Base-by-base conservation (phyloP, 2,329 filamentous ascomycete species). In the Karstenula rhodostoma region DNA sequence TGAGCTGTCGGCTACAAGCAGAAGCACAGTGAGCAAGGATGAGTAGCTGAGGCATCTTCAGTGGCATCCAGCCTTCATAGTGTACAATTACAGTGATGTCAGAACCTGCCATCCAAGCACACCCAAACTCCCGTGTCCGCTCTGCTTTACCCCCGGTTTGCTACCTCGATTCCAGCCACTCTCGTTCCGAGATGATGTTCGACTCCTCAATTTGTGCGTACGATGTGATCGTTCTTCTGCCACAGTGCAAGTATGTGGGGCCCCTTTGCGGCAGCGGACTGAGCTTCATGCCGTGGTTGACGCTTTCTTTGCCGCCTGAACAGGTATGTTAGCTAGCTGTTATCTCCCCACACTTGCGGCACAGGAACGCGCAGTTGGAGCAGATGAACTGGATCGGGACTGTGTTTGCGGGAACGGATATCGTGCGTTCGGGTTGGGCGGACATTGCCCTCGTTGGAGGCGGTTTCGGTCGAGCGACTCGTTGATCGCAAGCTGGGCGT, bases 231-330 rank as follows among this genome's bases (percentile, higher is more conserved):
- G 23, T 49, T 49, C 22, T 12, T 7, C 15, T 15, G 10, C 46
- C 46, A 32, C 46, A 49, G 46, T 49, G 25, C 25, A 15, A 49
- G 19, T 25, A 49, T 6, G n/a, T 27, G 46, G 32, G 46, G 25
- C 15, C 25, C 46, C 23, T 32, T 33, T 49, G 46, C 46, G 46
- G 46, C 25, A n/a, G 8, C 5, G 46, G 46, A 29, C 15, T n/a
- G 9, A 23, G 46, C 25, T 49, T 49, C 17, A 49, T 25, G 23
- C 25, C 13, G 23, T 17, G 12, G 46, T 49, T 49, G 22, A 12
- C n/a, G 46, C 46, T 49, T 33, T 33, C 25, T 49, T 32, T 49
- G 46, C 25, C 46, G 46, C 46, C 42, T 44, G 19, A 10, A 13
- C 2, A 4, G n/a, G 42, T 3, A 44, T 10, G 42, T 40, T 12